Evolutionary conservation across 306 rosid genomes (phyloP).

Genomic region (Begonia peltatifolia): DNA sequence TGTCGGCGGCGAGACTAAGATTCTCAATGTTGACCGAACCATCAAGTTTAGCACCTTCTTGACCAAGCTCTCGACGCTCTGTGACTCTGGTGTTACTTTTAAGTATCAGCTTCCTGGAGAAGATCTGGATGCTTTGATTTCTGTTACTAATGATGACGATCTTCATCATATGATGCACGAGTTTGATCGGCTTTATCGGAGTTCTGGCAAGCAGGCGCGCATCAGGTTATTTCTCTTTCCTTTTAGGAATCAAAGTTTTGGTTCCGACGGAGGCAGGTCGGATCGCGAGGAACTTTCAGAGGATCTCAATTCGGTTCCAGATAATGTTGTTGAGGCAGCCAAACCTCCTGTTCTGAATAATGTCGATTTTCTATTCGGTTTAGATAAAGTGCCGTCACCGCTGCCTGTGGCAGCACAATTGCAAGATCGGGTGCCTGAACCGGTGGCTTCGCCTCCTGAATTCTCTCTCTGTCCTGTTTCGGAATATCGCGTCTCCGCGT

Average conservation of each 20-base stretch:
- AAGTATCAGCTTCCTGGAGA: conserved; percentile 97
- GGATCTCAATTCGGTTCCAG: conserved; percentile 32
- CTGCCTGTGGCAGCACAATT: conserved; percentile 14
- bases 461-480: conserved; percentile 16
- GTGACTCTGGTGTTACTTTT: conserved; percentile 40
- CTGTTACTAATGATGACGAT: conserved; percentile 84
- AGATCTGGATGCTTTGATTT: conserved; percentile 82
- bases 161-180: conserved; percentile 96
- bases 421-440: conserved; percentile 35
- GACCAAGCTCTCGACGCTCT: conserved; percentile 49
- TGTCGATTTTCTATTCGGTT: conserved; percentile 49
- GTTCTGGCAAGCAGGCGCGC: conserved; percentile 51
- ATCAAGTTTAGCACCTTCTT: conserved; percentile 40
- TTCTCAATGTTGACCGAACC: conserved; percentile 71
- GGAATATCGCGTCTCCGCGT: conserved; percentile 23
- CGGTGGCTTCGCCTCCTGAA: conserved; percentile 24
- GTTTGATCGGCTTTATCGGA: conserved; percentile 72
- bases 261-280: conserved; percentile 19
- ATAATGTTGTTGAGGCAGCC: conserved; percentile 14
- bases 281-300: conserved; percentile 46
- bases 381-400: conserved; percentile 35
- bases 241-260: conserved; percentile 13
- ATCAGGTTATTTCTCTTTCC: conserved; percentile 70
- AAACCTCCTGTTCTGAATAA: conserved; percentile 27
- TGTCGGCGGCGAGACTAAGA: conserved; percentile 87